A percentile compares a stretch with the other conserved stretches of the same genome.
Evolutionary conservation across 805 yeast genomes (phyloP).

Genomic region (Barnettozyma vustinii): DNA sequence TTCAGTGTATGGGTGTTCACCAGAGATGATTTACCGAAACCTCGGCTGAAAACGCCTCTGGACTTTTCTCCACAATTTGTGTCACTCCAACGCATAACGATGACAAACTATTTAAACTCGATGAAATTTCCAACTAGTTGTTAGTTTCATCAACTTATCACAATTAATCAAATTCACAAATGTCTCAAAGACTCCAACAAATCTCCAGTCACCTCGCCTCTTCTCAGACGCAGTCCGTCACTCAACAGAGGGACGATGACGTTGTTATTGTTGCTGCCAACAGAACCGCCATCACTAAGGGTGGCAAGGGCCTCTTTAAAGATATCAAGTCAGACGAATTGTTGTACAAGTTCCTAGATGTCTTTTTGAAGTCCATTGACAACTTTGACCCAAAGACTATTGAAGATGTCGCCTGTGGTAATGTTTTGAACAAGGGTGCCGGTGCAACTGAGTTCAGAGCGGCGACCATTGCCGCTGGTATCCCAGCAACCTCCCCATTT

Average conservation of each 20-base stretch:
- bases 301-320: conserved; percentile 81
- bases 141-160: neutral
- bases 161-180: neutral
- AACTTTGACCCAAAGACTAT: conserved; percentile 51
- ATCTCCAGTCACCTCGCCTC: conserved; percentile 28
- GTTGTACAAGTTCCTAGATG: conserved; percentile 57
- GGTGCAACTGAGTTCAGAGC: conserved; percentile 95
- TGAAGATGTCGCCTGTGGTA: conserved; percentile 86
- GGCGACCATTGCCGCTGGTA: conserved; percentile 85
- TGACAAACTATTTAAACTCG: conserved; percentile 1
- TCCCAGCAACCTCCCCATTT: conserved; percentile 76
- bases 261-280: conserved; percentile 88
- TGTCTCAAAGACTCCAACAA: conserved; percentile 30
- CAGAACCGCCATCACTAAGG: conserved; percentile 86
- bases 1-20: neutral
- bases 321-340: conserved; percentile 80
- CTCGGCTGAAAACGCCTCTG: conserved; percentile 4
- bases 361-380: conserved; percentile 46
- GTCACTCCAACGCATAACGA: neutral
- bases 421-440: conserved; percentile 87
- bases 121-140: neutral
- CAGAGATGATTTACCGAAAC: neutral
- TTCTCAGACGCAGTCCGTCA: conserved; percentile 5
- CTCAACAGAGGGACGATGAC: conserved; percentile 45
- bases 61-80: conserved; percentile 5